Percentiles rank a stretch among this genome's conserved stretches.
Conservation (phyloP, 768 basidiomycete genomes). For the Psilocybe cyanescens region DNA sequence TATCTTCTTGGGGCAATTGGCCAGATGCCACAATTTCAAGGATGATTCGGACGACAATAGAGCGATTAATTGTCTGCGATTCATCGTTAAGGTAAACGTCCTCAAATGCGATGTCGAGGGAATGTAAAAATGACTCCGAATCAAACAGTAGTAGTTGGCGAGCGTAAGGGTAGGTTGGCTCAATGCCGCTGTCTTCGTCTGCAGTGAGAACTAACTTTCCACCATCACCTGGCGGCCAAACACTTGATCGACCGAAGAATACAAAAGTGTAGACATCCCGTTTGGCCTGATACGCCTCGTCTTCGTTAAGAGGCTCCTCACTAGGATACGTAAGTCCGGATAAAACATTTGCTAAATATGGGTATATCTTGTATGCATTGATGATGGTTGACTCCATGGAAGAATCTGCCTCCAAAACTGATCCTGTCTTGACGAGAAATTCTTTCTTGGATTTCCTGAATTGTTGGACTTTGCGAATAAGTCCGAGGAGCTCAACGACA, state of each 20-base stretch:
- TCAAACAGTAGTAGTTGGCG: slow-evolving; percentile 86
- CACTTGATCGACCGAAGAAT: slow-evolving; percentile 78
- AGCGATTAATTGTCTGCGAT: slow-evolving; percentile 65
- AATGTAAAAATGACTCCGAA: slow-evolving; percentile 91
- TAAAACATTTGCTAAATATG: slow-evolving; percentile 81
- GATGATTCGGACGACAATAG: slow-evolving; percentile 82
- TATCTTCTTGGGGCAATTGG: slow-evolving; percentile 60
- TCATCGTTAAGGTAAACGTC: slow-evolving; percentile 89
- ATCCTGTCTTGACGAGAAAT: slow-evolving; percentile 29
- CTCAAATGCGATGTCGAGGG: slow-evolving; percentile 94
- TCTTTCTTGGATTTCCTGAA: slow-evolving; percentile 45
- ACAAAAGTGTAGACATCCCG: slow-evolving; percentile 79
- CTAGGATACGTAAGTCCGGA: slow-evolving; percentile 89
- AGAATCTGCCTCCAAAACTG: slow-evolving; percentile 31
- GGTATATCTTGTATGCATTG: slow-evolving; percentile 91
- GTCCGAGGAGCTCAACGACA: slow-evolving; percentile 78
- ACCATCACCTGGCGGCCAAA: slow-evolving; percentile 77
- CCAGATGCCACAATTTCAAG: slow-evolving; percentile 72
- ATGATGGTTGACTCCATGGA: slow-evolving; percentile 60
- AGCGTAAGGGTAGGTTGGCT: slow-evolving; percentile 90
- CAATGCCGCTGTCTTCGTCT: slow-evolving; percentile 72
- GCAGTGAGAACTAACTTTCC: slow-evolving; percentile 77
- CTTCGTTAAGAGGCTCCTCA: slow-evolving; percentile 66
- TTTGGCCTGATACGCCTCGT: slow-evolving; percentile 73
- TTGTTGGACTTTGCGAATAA: slow-evolving; percentile 72